Percentiles rank a stretch among this genome's conserved stretches.
These are phyloP conservation scores for Leptographium wingfieldii DNA, from an alignment of 2,329 filamentous ascomycete genomes.

Conservation along the genomic window DNA sequence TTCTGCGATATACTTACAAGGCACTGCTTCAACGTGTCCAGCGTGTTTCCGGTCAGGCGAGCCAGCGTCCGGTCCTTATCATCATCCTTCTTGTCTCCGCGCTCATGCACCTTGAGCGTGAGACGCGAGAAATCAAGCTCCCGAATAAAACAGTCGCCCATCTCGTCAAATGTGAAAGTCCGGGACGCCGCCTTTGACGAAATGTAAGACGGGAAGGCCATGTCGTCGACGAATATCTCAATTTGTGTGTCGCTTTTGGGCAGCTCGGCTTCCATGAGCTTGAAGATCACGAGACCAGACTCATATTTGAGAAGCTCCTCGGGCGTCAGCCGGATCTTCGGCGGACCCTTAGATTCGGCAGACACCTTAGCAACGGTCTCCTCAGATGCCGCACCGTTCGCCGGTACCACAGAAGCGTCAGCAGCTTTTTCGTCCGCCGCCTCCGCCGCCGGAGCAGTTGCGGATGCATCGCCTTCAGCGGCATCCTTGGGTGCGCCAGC, in stretches of 20 bases:
- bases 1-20: slow-evolving; percentile 39
- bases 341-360: slow-evolving; percentile 31
- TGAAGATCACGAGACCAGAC: slow-evolving; percentile 88
- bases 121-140: slow-evolving; percentile 95
- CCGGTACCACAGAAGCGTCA: slow-evolving; percentile 21
- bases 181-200: slow-evolving; percentile 63
- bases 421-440: slow-evolving; percentile 20
- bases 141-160: slow-evolving; percentile 88
- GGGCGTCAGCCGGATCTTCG: slow-evolving; percentile 65
- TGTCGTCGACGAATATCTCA: slow-evolving; percentile 88
- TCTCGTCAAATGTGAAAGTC: slow-evolving; percentile 70
- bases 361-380: slow-evolving; percentile 25
- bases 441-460: slow-evolving; percentile 8
- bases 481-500: slow-evolving; percentile 20
- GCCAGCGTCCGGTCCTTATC: slow-evolving; percentile 61
- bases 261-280: slow-evolving; percentile 80
- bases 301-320: slow-evolving; percentile 79
- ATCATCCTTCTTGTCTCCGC: slow-evolving; percentile 58
- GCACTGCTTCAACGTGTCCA: slow-evolving; percentile 79
- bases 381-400: background rate
- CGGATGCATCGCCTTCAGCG: slow-evolving; percentile 7
- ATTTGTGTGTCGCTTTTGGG: slow-evolving; percentile 63
- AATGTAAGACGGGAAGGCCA: slow-evolving; percentile 78
- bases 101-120: slow-evolving; percentile 75
- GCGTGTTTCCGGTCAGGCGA: slow-evolving; percentile 70